phyloP scores from a whole-genome alignment of 2,329 filamentous ascomycete genomes.

The Epichloe uncinata region DNA sequence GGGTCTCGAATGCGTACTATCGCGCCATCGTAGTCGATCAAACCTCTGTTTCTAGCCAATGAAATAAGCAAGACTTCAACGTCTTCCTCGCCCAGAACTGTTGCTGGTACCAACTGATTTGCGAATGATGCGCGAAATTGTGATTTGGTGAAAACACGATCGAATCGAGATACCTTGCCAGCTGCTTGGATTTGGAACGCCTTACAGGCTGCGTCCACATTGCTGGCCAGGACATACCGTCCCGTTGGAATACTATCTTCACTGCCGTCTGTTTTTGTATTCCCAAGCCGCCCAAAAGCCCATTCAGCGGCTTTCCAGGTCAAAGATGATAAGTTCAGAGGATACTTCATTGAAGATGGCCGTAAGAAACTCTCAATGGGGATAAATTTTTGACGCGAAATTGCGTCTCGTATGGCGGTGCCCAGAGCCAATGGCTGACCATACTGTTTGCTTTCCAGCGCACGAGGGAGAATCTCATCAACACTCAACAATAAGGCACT shows the following conservation, averaged over 20 bases:
- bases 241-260: slow-evolving; percentile 46
- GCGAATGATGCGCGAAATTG: slow-evolving; percentile 50
- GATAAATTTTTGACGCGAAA: slow-evolving; percentile 55
- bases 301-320: slow-evolving; percentile 62
- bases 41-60: slow-evolving; percentile 51
- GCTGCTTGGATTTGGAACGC: slow-evolving; percentile 33
- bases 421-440: slow-evolving; percentile 72
- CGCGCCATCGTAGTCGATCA: slow-evolving; percentile 46
- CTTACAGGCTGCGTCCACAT: slow-evolving; percentile 46
- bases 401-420: slow-evolving; percentile 62
- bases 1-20: slow-evolving; percentile 61
- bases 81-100: slow-evolving; percentile 47
- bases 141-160: slow-evolving; percentile 53
- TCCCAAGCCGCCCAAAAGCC: slow-evolving; percentile 57
- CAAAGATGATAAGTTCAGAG: slow-evolving; percentile 51
- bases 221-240: slow-evolving; percentile 52
- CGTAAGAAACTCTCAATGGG: slow-evolving; percentile 54
- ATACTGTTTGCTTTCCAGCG: slow-evolving; percentile 63
- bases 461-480: slow-evolving; percentile 51
- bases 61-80: slow-evolving; percentile 57
- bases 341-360: slow-evolving; percentile 58
- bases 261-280: slow-evolving; percentile 33
- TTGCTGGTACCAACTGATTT: slow-evolving; percentile 33
- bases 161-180: slow-evolving; percentile 37
- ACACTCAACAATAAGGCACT: slow-evolving; percentile 40